Conservation (phyloP, 805 yeast species). For the Saturnispora saitoi region DNA sequence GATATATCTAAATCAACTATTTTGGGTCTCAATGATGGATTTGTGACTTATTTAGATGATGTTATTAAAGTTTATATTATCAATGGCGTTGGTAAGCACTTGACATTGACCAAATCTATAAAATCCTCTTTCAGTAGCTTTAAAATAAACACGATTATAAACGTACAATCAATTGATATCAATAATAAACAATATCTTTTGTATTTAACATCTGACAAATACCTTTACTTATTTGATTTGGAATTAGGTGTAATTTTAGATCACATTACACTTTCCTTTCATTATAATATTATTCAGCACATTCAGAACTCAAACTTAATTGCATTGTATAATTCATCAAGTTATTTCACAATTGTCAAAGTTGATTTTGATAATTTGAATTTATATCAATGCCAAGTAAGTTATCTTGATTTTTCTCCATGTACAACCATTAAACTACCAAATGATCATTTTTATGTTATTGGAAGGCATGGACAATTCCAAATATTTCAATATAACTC, state of each 20-base stretch:
- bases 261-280: not conserved
- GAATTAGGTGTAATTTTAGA: slow-evolving; percentile 1
- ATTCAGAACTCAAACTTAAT: slow-evolving; percentile 1
- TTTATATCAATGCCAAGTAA: slow-evolving; percentile 6
- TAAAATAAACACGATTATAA: not conserved
- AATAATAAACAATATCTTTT: not conserved
- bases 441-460: slow-evolving; percentile 16
- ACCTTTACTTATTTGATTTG: slow-evolving; percentile 4
- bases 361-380: not conserved
- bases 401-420: slow-evolving; percentile 20
- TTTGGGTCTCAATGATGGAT: not conserved
- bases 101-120: not conserved
- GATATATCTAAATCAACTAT: not conserved
- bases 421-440: slow-evolving; percentile 16
- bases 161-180: not conserved
- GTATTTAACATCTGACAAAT: not conserved
- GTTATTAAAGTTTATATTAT: not conserved
- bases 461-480: slow-evolving; percentile 17
- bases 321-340: slow-evolving; percentile 4
- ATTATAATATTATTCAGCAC: slow-evolving; percentile 5
- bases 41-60: not conserved
- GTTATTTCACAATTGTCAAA: slow-evolving; percentile 3
- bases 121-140: not conserved
- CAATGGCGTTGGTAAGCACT: not conserved
- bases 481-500: slow-evolving; percentile 15